Conservation (phyloP, 805 yeast species). For the Metschnikowia arizonensis region DNA sequence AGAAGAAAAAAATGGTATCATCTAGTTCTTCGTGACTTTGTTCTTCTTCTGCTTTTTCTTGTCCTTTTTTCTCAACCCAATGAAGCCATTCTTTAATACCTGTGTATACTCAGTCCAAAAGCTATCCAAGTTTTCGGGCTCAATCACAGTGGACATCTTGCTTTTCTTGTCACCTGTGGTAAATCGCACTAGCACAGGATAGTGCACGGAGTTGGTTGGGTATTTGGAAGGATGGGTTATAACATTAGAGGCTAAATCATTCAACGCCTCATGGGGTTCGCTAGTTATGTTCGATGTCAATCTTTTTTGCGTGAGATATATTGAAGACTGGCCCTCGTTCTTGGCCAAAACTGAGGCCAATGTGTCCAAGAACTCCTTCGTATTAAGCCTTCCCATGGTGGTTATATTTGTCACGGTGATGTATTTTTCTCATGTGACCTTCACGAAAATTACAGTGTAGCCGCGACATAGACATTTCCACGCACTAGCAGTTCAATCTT, state of each 20-base stretch:
- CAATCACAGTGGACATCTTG: conserved; percentile 73
- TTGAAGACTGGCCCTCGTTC: conserved; percentile 45
- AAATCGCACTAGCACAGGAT: conserved; percentile 61
- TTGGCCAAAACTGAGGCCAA: conserved; percentile 14
- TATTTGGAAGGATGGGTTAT: conserved; percentile 17
- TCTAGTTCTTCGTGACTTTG: conserved; percentile 26
- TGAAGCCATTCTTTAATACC: conserved; percentile 64
- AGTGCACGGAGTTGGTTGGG: conserved; percentile 33
- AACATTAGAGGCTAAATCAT: conserved; percentile 36
- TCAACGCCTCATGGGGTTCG: conserved; percentile 7
- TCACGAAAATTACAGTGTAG: conserved; percentile 2
- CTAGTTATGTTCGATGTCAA: conserved; percentile 19
- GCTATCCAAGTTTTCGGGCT: conserved; percentile 52
- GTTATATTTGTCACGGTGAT: not conserved
- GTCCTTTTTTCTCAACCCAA: conserved; percentile 77
- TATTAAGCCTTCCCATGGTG: conserved; percentile 31
- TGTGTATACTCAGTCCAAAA: conserved; percentile 79
- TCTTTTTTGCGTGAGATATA: conserved; percentile 60
- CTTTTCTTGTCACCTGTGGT: conserved; percentile 37
- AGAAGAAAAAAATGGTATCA: too few relatives aligned
- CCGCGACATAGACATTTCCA: not conserved
- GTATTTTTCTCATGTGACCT: not conserved
- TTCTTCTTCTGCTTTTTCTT: conserved; percentile 62
- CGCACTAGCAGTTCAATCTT: too few relatives aligned
- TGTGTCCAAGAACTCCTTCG: conserved; percentile 28